Conservation (phyloP, 2,329 filamentous ascomycete species). For the Endoconidiophora polonica region DNA sequence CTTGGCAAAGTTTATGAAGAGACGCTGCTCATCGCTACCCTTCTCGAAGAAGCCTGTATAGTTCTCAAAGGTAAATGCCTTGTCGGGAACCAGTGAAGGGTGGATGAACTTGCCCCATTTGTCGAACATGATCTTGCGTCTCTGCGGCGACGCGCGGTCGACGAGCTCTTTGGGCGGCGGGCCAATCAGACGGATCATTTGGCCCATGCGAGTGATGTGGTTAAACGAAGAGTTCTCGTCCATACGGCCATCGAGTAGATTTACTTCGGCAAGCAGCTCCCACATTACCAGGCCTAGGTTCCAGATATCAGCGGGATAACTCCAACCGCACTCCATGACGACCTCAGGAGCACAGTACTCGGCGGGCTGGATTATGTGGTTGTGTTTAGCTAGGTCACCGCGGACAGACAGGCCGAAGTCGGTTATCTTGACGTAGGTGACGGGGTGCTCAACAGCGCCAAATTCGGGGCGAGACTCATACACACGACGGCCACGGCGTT, state of each 20-base stretch:
- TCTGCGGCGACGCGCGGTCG: slow-evolving; percentile 13
- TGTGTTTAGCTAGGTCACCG: slow-evolving; percentile 15
- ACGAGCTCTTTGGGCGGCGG: slow-evolving; percentile 17
- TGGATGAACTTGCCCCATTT: slow-evolving; percentile 8
- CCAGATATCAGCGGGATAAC: slow-evolving; percentile 19
- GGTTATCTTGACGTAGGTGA: slow-evolving; percentile 14
- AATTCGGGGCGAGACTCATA: slow-evolving; percentile 15
- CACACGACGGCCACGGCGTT: slow-evolving; percentile 16
- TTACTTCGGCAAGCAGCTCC: slow-evolving; percentile 19
- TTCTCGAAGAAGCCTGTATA: slow-evolving; percentile 10
- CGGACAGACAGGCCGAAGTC: slow-evolving; percentile 18
- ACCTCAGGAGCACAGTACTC: slow-evolving; percentile 20
- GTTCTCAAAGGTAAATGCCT: slow-evolving; percentile 9
- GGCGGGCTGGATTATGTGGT: slow-evolving; percentile 18
- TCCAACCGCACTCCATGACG: slow-evolving; percentile 19
- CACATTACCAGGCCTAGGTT: slow-evolving; percentile 19
- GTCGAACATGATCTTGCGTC: slow-evolving; percentile 11
- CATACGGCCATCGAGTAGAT: slow-evolving; percentile 15
- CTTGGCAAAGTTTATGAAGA: slow-evolving; percentile 19
- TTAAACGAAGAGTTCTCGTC: slow-evolving; percentile 15
- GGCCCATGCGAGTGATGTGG: slow-evolving; percentile 17
- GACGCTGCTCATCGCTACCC: slow-evolving; percentile 14
- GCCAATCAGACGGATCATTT: slow-evolving; percentile 19
- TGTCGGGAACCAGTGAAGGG: slow-evolving; percentile 9
- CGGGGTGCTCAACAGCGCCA: slow-evolving; percentile 15